phyloP scores from a whole-genome alignment of 1,284 basidiomycete genomes.

The Ustilago bromivora region DNA sequence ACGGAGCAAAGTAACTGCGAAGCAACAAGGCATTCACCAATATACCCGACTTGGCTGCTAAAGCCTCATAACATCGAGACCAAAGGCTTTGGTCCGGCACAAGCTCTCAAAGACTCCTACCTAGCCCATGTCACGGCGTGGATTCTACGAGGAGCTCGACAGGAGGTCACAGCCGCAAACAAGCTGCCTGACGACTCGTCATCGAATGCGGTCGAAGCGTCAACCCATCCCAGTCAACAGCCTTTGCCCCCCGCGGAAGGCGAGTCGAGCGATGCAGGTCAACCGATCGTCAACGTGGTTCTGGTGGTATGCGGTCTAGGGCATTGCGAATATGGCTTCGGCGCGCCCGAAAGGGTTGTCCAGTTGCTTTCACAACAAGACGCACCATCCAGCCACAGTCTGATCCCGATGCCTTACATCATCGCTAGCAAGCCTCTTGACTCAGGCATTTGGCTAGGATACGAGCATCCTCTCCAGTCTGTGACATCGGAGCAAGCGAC shows the following conservation, averaged over 20 bases:
- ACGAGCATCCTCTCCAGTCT: conserved; percentile 21
- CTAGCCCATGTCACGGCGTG: conserved; percentile 53
- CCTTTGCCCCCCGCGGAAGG: neutral
- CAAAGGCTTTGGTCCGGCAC: conserved; percentile 58
- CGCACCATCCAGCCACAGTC: neutral
- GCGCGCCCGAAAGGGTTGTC: conserved; percentile 50
- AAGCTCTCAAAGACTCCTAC: conserved; percentile 59
- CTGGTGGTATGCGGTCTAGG: conserved; percentile 54
- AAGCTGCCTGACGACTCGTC: neutral
- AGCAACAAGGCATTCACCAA: neutral
- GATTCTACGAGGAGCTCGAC: conserved; percentile 30
- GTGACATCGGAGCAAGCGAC: neutral
- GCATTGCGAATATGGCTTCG: conserved; percentile 58
- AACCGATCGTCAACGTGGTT: conserved; percentile 28
- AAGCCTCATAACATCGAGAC: conserved; percentile 34
- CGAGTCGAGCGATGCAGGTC: conserved; percentile 1
- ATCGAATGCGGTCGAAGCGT: neutral
- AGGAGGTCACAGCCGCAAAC: neutral
- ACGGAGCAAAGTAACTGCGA: neutral
- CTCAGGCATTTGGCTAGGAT: conserved; percentile 51
- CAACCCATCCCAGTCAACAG: neutral
- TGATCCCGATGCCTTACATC: conserved; percentile 33
- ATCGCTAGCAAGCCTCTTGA: conserved; percentile 53
- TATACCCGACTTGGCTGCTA: conserved; percentile 51
- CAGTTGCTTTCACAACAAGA: conserved; percentile 25